Evolutionary conservation across 768 basidiomycete genomes (phyloP), one percentile per base, ranked within the genome.

Genomic region (Albatrellus ellisii): DNA sequence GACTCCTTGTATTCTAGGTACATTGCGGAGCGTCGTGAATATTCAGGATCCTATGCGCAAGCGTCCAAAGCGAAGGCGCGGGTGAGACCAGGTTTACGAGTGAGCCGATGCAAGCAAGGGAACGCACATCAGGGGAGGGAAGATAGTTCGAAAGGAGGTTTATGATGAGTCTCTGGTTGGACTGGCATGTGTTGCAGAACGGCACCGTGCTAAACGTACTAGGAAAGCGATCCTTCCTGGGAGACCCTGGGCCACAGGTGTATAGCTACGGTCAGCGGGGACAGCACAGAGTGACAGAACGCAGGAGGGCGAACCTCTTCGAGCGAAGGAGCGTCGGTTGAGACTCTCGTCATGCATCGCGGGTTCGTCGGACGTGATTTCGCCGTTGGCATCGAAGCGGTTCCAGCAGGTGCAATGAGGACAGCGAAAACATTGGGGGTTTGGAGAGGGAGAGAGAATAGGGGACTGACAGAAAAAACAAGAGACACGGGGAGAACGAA

Each of bases 131-230:
- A 7, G 77, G 72, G 20, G 75, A 62, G 8, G 90, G 90, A 1
- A 94, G 70, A 58, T 92, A 97, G 52, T 84, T 90, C 12, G 90
- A 84, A 25, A 97, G 63, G 42, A 97, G 72, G 58, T 90, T 87
- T 46, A 85, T 65, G 41, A 89, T 65, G 28, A 97, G 70, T 65
- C 77, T 80, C 54, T 95, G 91, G 59, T 97, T 97, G n/a, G 87
- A 85, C 52, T 82, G 79, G 58, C 92, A 95, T 6, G 75, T 75
- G 51, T 82, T 78, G 60, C 91, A 97, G 63, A 94, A 92, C 6
- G 74, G 71, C 1, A 72, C 66, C 21, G 65, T 67, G 32, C 70
- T 51, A 44, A 79, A 81, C 42, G 66, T 56, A 17, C 74, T 71
- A 1, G 78, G 83, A 20, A 89, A 60, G 18, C 74, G 71, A 55